A percentile compares a stretch with the other conserved stretches of the same genome.
These are phyloP conservation scores for Lentinula guzmanii DNA, from an alignment of 768 basidiomycete genomes.

Conservation along the genomic window DNA sequence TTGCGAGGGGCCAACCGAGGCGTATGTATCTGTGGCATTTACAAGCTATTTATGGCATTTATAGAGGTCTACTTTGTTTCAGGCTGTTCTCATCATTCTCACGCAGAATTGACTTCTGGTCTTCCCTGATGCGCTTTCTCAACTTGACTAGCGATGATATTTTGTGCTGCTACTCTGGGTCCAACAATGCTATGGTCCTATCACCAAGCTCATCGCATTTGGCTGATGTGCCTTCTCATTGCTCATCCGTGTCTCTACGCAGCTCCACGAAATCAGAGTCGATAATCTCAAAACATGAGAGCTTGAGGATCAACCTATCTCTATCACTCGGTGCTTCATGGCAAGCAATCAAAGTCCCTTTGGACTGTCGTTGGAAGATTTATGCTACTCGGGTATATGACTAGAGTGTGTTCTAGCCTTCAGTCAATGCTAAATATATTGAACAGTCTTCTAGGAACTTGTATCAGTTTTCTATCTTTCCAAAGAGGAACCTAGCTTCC, in stretches of 20 bases:
- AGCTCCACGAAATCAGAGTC: not conserved
- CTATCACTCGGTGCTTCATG: constrained; percentile 41
- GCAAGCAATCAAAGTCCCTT: constrained; percentile 46
- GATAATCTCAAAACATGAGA: not conserved
- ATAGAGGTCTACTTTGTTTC: no score
- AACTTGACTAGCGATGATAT: constrained; percentile 13
- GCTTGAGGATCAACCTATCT: constrained; percentile 5
- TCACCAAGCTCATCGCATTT: not conserved
- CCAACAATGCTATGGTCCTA: not conserved
- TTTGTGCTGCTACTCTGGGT: not conserved
- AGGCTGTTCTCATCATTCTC: no score
- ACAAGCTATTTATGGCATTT: no score
- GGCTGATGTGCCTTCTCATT: not conserved
- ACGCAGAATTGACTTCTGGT: no score
- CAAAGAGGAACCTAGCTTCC: constrained; percentile 49
- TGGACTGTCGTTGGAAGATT: constrained; percentile 58
- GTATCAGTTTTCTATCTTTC: constrained; percentile 49
- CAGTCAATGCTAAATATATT: not conserved
- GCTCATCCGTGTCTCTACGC: not conserved
- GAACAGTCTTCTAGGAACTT: constrained; percentile 31
- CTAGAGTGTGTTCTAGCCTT: not conserved
- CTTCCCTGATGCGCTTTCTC: not conserved
- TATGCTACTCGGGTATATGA: constrained; percentile 44
- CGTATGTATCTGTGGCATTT: no score
- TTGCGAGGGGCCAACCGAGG: no score